A percentile compares a stretch with the other conserved stretches of the same genome.
Evolutionary conservation across 352 stramenopile genomes (phyloP).

Genomic region (Paralagenidium karlingii): DNA sequence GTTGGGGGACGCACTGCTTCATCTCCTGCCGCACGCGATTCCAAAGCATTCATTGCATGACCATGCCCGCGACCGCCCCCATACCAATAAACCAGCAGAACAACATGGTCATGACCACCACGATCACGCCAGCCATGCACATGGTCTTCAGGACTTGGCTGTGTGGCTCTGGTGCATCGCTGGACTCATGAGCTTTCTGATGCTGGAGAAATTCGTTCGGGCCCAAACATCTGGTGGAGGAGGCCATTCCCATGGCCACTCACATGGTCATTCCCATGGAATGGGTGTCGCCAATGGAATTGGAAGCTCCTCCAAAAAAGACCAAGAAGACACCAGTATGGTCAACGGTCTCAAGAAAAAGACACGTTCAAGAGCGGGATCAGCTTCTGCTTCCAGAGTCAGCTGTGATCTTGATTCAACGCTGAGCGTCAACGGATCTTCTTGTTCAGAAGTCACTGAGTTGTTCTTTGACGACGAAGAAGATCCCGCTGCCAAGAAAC

Average conservation of each 20-base stretch:
- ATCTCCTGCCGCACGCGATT: conserved; percentile 84
- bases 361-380: too few species aligned
- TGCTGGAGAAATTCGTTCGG: conserved; percentile 76
- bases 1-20: conserved; percentile 83
- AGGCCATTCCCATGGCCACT: conserved; percentile 16
- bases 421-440: too few species aligned
- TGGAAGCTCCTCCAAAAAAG: conserved; percentile 8
- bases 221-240: conserved; percentile 26
- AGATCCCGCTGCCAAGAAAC: too few species aligned
- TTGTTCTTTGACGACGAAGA: too few species aligned
- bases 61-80: conserved; percentile 15
- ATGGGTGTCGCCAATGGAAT: conserved; percentile 12
- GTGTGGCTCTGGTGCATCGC: conserved; percentile 70
- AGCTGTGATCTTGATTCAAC: too few species aligned
- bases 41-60: conserved; percentile 11
- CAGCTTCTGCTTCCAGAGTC: too few species aligned
- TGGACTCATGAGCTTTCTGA: conserved; percentile 58
- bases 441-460: too few species aligned
- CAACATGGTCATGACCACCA: conserved; percentile 31
- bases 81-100: too few species aligned
- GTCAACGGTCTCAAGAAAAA: neutral
- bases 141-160: conserved; percentile 44
- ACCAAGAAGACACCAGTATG: neutral
- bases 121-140: conserved; percentile 26
- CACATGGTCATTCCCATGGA: conserved; percentile 16